A percentile compares a stretch with the other conserved stretches of the same genome.
Evolutionary conservation across 148 eudicot species (phyloP).

Genomic region (Silene conica): DNA sequence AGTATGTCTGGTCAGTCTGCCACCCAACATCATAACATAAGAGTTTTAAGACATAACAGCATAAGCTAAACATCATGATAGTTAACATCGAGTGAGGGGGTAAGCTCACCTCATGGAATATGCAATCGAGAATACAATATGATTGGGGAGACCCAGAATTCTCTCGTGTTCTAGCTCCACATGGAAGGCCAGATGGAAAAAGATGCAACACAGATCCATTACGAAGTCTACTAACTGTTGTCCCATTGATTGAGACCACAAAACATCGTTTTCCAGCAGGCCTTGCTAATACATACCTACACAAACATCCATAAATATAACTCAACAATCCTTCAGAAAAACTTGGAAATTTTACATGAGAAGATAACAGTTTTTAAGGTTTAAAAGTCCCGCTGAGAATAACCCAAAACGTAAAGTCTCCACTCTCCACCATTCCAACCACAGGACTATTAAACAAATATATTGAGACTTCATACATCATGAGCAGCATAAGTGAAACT

Average conservation of each 20-base stretch:
- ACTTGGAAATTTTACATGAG: neutral
- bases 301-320: neutral
- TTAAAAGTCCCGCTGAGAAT: neutral
- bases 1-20: conserved; percentile 88
- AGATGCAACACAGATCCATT: conserved; percentile 78
- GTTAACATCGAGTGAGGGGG: neutral
- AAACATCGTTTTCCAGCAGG: conserved; percentile 97
- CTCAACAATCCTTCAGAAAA: neutral
- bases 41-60: conserved; percentile 2
- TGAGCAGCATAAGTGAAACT: neutral
- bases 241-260: conserved; percentile 91
- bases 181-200: conserved; percentile 88
- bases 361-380: neutral
- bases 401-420: neutral
- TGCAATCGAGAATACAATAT: conserved; percentile 90
- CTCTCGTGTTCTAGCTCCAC: conserved; percentile 69
- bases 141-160: conserved; percentile 62
- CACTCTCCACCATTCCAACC: neutral
- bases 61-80: neutral
- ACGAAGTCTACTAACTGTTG: conserved; percentile 79
- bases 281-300: conserved; percentile 87
- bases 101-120: conserved; percentile 73
- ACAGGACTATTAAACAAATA: neutral
- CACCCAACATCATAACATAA: conserved; percentile 17
- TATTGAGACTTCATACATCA: neutral